Evolutionary conservation across 805 yeast species (phyloP).

Genomic region (Saccharomycopsis sp.): DNA sequence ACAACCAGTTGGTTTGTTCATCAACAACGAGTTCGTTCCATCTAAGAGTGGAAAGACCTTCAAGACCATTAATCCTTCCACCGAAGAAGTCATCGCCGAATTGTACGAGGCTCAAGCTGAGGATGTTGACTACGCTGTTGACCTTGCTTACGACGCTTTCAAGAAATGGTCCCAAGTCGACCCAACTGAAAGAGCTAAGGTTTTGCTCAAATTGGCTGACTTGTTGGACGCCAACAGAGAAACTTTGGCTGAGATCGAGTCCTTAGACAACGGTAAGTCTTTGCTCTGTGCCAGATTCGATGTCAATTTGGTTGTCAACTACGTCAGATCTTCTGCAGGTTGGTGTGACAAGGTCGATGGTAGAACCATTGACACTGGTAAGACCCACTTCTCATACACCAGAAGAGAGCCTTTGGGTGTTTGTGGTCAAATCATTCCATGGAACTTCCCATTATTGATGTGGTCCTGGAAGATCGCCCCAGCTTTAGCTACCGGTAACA

Average conservation of each 20-base stretch:
- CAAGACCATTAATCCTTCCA: slow-evolving; percentile 60
- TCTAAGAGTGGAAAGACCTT: slow-evolving; percentile 55
- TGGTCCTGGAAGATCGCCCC: slow-evolving; percentile 95
- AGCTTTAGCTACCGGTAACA: slow-evolving; percentile 85
- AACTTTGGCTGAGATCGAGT: slow-evolving; percentile 69
- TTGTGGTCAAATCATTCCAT: slow-evolving; percentile 92
- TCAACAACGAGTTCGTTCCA: slow-evolving; percentile 67
- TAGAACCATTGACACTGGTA: slow-evolving; percentile 66
- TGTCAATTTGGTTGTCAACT: slow-evolving; percentile 59
- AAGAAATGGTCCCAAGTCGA: slow-evolving; percentile 62
- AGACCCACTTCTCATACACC: slow-evolving; percentile 66
- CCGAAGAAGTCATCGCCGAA: slow-evolving; percentile 62
- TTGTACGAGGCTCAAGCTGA: slow-evolving; percentile 70
- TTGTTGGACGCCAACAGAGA: slow-evolving; percentile 67
- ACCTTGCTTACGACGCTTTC: slow-evolving; percentile 78
- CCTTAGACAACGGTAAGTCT: slow-evolving; percentile 88
- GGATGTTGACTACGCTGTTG: slow-evolving; percentile 79
- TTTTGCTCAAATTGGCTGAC: slow-evolving; percentile 68
- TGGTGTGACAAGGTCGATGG: slow-evolving; percentile 87
- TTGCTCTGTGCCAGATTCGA: slow-evolving; percentile 66
- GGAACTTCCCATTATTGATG: slow-evolving; percentile 96
- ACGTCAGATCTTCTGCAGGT: slow-evolving; percentile 82
- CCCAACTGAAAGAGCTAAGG: slow-evolving; percentile 60
- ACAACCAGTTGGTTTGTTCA: slow-evolving; percentile 80
- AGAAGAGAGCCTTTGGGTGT: slow-evolving; percentile 91